Base-by-base conservation (phyloP, 441 rosid species). In the Geranium incanum region DNA sequence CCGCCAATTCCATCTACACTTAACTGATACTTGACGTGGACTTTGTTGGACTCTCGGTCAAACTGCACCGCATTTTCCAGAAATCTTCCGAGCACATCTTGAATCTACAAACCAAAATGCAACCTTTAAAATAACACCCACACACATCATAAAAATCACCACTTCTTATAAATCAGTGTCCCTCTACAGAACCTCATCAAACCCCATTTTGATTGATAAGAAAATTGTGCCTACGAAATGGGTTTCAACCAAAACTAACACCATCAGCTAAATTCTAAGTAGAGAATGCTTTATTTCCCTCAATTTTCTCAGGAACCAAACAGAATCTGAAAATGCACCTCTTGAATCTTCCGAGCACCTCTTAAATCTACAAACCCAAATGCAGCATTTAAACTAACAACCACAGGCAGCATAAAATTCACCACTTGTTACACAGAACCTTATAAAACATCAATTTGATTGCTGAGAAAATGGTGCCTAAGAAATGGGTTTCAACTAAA, bases 61-160 rank as follows among this genome's bases (percentile, higher is more conserved):
- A 88, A 89, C 75, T 3, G 83, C 77, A 95, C 91, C 23, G 96
- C 97, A 69, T 67, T 84, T 64, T 83, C 93, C 89, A 88, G 78
- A 67, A 90, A 84, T 74, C 81, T 89, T 60, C 82, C 86, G 66
- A 95, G 92, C 82, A 90, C 69, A 66, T 84, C 92, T 88, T 92
- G 99, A 82, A 95, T 88, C 99, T 95, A 80, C 92, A 92, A 87
- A 88, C 84, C 86, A 84, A 89, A 87, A 84, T 77, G 80, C 80
- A 85, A 86, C 75, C 83, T 86, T 80, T 81, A 83, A 83, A 81
- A 75, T 83, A 57, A 86, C 75, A 74, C 74, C 81, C 86, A 83
- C 86, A 83, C 75, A 78, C 79, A 74, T 71, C 78, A 82, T 70
- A 81, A 83, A 81, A 79, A 79, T 76, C 83, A 78, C 80, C 71